phyloP scores from a whole-genome alignment of 208 protist species.

The Novymonas esmeraldas region DNA sequence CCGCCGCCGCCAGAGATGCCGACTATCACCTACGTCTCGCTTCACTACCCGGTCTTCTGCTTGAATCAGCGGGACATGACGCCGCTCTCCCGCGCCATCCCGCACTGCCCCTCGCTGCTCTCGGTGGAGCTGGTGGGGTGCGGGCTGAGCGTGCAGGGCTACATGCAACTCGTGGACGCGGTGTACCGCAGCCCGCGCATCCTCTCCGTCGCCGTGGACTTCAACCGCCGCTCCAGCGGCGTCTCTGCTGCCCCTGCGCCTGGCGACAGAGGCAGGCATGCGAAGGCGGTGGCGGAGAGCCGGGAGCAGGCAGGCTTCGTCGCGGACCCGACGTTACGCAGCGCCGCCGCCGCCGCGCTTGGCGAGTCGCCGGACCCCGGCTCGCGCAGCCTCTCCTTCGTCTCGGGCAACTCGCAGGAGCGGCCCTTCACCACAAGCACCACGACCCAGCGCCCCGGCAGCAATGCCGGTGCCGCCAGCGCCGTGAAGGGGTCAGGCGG shows the following conservation, averaged over 20 bases:
- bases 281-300: background rate
- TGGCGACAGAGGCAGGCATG: background rate
- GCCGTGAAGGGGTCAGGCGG: no score
- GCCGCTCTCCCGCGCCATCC: constrained; percentile 79
- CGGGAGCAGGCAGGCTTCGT: constrained; percentile 22
- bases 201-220: constrained; percentile 73
- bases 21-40: constrained; percentile 59
- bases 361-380: background rate
- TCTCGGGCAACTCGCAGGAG: background rate
- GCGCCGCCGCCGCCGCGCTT: background rate
- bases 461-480: background rate
- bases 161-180: constrained; percentile 84
- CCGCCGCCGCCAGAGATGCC: constrained; percentile 7
- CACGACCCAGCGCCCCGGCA: background rate
- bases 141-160: constrained; percentile 77
- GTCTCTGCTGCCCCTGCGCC: background rate
- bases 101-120: constrained; percentile 80
- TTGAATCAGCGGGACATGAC: constrained; percentile 89
- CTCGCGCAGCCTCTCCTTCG: background rate
- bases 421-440: background rate
- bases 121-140: constrained; percentile 81
- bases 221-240: constrained; percentile 47
- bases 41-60: constrained; percentile 81
- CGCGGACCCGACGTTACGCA: constrained; percentile 26
- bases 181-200: constrained; percentile 77